Percentiles rank a stretch among this genome's conserved stretches.
phyloP scores from a whole-genome alignment of 257 asterid genomes.

The Jacaranda copaia region DNA sequence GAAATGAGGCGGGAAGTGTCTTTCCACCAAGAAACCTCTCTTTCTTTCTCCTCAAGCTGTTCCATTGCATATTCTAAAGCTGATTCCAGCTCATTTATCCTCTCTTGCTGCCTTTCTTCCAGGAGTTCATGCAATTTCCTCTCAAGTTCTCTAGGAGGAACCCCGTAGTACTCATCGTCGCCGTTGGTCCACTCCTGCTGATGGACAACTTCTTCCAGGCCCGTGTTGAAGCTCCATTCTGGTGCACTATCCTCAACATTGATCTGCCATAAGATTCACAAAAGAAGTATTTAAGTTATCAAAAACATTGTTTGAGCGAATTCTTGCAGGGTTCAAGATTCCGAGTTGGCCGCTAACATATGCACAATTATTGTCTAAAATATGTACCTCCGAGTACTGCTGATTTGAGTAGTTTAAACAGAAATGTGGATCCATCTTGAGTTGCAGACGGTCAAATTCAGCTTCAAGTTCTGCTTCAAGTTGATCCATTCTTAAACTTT shows the following conservation, averaged over 20 bases:
- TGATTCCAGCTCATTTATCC: slow-evolving; percentile 68
- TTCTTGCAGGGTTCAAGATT: too few relatives aligned
- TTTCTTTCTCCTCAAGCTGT: slow-evolving; percentile 56
- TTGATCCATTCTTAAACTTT: slow-evolving; percentile 59
- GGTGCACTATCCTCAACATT: slow-evolving; percentile 52
- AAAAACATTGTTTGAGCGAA: background rate
- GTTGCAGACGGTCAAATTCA: slow-evolving; percentile 62
- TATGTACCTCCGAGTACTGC: slow-evolving; percentile 54
- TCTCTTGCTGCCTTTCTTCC: slow-evolving; percentile 64
- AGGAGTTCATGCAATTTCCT: slow-evolving; percentile 62
- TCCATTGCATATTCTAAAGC: slow-evolving; percentile 58
- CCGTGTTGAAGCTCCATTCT: slow-evolving; percentile 41
- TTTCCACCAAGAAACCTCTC: slow-evolving; percentile 72
- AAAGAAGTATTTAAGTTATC: background rate
- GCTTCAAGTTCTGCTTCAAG: slow-evolving; percentile 74
- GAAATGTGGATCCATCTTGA: slow-evolving; percentile 47
- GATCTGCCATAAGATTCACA: slow-evolving; percentile 41
- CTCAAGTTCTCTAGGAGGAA: slow-evolving; percentile 67
- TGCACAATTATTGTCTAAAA: background rate
- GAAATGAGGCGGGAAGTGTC: slow-evolving; percentile 58
- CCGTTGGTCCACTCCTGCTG: slow-evolving; percentile 29
- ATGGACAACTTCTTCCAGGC: slow-evolving; percentile 41
- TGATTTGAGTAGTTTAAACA: slow-evolving; percentile 30
- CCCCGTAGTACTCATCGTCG: slow-evolving; percentile 45
- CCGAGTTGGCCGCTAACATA: too few relatives aligned